Evolutionary conservation across 2,329 filamentous ascomycete species (phyloP).

Genomic region (Paramyrothecium roridum): DNA sequence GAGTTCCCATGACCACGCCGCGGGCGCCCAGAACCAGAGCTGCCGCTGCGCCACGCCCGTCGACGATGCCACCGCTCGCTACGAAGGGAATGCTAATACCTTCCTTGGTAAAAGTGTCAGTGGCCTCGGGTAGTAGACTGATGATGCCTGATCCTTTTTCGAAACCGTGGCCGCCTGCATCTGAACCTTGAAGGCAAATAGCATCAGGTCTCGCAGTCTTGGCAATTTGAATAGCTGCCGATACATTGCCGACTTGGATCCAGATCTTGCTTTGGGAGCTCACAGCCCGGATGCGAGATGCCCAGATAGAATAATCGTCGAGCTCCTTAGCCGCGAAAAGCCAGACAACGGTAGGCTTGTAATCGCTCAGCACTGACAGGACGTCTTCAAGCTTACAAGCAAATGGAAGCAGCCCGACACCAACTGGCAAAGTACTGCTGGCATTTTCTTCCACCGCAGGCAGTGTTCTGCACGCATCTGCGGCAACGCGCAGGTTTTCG

Average conservation of each 20-base stretch:
- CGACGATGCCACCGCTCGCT: constrained; percentile 1
- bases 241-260: constrained; percentile 2
- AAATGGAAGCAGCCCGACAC: not conserved
- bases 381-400: not conserved
- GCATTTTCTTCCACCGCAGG: not conserved
- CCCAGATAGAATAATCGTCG: not conserved
- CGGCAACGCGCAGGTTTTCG: not conserved
- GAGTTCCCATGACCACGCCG: not conserved
- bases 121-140: constrained; percentile 1
- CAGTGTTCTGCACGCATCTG: not conserved
- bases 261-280: not conserved
- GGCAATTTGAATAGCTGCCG: not conserved
- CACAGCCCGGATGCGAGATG: not conserved
- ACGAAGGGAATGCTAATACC: not conserved
- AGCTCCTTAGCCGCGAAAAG: constrained; percentile 2
- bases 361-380: not conserved
- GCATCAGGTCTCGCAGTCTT: not conserved
- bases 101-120: not conserved
- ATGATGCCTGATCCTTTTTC: constrained; percentile 1
- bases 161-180: constrained; percentile 3
- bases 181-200: constrained; percentile 1
- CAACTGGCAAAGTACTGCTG: not conserved
- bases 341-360: constrained; percentile 4
- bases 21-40: constrained; percentile 1
- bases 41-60: constrained; percentile 1